Evolutionary conservation across 495 filamentous ascomycete species (phyloP), one percentile per base, ranked within the genome.

Genomic region (Ramalina peruviana): DNA sequence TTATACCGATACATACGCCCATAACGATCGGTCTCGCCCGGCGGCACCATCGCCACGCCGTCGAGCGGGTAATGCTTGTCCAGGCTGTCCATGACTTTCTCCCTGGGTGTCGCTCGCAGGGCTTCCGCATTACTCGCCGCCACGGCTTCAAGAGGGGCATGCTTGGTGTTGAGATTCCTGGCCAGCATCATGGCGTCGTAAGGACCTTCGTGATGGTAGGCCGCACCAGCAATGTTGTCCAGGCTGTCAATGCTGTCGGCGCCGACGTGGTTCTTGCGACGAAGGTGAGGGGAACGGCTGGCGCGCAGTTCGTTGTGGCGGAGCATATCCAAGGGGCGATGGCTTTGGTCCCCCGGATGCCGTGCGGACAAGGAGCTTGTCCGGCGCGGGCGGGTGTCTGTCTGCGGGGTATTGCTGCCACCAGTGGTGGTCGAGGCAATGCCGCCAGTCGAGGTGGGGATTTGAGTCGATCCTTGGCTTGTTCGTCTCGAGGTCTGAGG

Each of bases 151-250:
- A 97, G 62, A 0, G 92, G 92, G 41, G 68, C 85, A 60, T 56
- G 70, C 46, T 72, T 66, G 58, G 63, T 70, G 56, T 76, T 63
- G n/a, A 62, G 66, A 63, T 95, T 94, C 19, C 84, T 69, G 23
- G 85, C 75, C 6, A 80, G 65, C 41, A 85, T 72, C 4, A 84
- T 82, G 0, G 92, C 87, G 62, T 98, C 92, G 55, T 85, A 98
- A 0, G 92, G 92, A 0, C 92, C 92, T 49, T 84, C 85, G 56
- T 98, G 92, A 61, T 98, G 92, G 58, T 94, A 97, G 3, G 70
- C 64, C 7, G 62, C 66, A 16, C 72, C 69, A 3, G 70, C 72
- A 2, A 80, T 65, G 46, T 70, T 65, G 56, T 94, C 92, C 0
- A 98, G 74, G 3, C 71, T 61, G 64, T 98, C 92, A 55, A 98